A percentile compares a stretch with the other conserved stretches of the same genome.
Conservation (phyloP, 768 basidiomycete genomes). For the Phlegmacium glaucopus region DNA sequence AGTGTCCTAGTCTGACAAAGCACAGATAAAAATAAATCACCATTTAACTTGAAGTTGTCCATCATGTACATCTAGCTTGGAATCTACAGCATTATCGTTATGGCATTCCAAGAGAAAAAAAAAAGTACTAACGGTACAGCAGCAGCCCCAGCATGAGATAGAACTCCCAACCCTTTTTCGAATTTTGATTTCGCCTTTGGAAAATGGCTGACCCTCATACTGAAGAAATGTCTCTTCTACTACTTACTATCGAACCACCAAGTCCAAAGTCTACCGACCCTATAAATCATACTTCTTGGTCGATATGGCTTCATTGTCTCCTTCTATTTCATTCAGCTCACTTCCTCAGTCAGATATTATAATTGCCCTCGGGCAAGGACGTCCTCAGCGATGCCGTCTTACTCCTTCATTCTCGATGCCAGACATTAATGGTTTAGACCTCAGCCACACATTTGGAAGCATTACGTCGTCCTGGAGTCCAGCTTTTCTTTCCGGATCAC, state of each 20-base stretch:
- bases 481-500: constrained; percentile 9
- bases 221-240: too few relatives aligned
- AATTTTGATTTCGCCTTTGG: neutral
- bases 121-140: too few relatives aligned
- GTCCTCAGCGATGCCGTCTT: neutral
- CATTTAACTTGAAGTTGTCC: too few relatives aligned
- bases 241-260: too few relatives aligned
- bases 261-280: too few relatives aligned
- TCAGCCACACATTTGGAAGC: constrained; percentile 9
- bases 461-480: constrained; percentile 14
- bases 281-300: neutral
- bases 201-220: neutral
- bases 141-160: too few relatives aligned
- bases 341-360: neutral
- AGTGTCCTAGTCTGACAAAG: neutral
- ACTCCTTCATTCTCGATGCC: constrained; percentile 11
- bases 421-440: constrained; percentile 4
- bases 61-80: too few relatives aligned
- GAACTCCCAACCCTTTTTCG: neutral
- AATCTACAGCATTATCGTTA: too few relatives aligned
- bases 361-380: neutral
- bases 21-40: neutral
- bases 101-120: too few relatives aligned
- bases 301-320: neutral
- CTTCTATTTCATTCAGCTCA: neutral